phyloP scores from a whole-genome alignment of 768 basidiomycete species.

The Boletellus ananas region DNA sequence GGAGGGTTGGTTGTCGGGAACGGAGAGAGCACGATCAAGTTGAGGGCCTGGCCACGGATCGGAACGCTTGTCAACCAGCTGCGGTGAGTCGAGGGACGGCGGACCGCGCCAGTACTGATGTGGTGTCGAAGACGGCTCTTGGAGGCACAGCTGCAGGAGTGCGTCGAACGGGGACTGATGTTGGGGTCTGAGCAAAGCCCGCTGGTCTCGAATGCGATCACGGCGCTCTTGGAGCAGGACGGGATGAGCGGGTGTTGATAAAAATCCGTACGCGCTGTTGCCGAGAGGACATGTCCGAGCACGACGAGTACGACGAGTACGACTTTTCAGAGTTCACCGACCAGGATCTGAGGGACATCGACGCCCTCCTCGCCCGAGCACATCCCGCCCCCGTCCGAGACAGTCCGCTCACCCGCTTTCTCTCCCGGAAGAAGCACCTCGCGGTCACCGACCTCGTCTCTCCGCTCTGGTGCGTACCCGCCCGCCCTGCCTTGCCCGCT shows the following conservation, averaged over 20 bases:
- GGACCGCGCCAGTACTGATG: neutral
- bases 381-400: conserved; percentile 34
- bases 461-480: conserved; percentile 51
- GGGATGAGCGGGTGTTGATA: conserved; percentile 25
- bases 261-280: too few relatives aligned
- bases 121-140: conserved; percentile 53
- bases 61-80: conserved; percentile 86
- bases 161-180: conserved; percentile 59
- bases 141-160: conserved; percentile 60
- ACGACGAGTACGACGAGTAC: conserved; percentile 45
- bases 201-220: conserved; percentile 48
- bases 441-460: conserved; percentile 62
- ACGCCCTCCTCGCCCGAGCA: conserved; percentile 16
- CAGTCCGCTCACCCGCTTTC: conserved; percentile 42
- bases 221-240: conserved; percentile 37
- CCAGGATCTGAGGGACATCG: conserved; percentile 47
- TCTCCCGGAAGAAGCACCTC: conserved; percentile 40
- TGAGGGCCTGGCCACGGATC: conserved; percentile 86
- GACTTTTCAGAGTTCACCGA: conserved; percentile 55
- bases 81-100: conserved; percentile 43
- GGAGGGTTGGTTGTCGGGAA: conserved; percentile 69
- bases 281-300: conserved; percentile 16
- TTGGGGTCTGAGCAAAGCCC: conserved; percentile 46
- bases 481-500: neutral
- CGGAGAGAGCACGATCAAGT: conserved; percentile 50